Base-by-base conservation (phyloP, 176 grass and related monocot genomes). In the Puya raimondii region DNA sequence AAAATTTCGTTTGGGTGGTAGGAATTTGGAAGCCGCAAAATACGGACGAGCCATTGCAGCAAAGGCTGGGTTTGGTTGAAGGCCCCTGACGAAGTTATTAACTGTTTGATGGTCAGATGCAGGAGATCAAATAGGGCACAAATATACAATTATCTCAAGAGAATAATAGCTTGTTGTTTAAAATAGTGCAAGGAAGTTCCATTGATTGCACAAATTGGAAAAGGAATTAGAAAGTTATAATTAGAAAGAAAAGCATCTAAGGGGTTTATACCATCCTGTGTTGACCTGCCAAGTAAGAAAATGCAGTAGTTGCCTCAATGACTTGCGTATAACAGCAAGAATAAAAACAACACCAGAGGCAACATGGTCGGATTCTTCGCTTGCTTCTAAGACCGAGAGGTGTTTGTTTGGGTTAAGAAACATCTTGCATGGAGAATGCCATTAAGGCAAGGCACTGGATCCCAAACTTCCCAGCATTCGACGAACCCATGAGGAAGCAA, bases 11-110 rank as follows among this genome's bases (percentile, higher is more conserved):
- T 74, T 88, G 64, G 87, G 64, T 18, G 78, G 80, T 63, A 86
- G 79, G 48, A 79, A 82, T 74, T 80, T 80, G 23, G 70, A 81
- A 0, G 57, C 69, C 29, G 54, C 11, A 58, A 82, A 50, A 68
- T 63, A 17, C 80, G 58, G 64, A 4, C 47, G 66, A 67, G 69
- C 64, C 53, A 69, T 74, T 69, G 79, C 68, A 18, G 48, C 76
- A 25, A 73, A 74, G 23, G 66, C 67, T 21, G 66, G 67, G 22
- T 66, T 78, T 51, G 52, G 70, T 69, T 64, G 74, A 51, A 92
- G 64, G 53, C 68, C 70, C 82, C 85, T 93, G 66, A 90, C 56
- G 80, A 76, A 88, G 83, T 64, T 63, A 86, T 72, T 69, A 81
- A 53, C 83, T 80, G 81, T 50, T 82, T 67, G 82, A 81, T 56